A percentile compares a stretch with the other conserved stretches of the same genome.
These are phyloP conservation scores for Aspergillus versicolor DNA, from an alignment of 2,329 filamentous ascomycete genomes.

Conservation along the genomic window DNA sequence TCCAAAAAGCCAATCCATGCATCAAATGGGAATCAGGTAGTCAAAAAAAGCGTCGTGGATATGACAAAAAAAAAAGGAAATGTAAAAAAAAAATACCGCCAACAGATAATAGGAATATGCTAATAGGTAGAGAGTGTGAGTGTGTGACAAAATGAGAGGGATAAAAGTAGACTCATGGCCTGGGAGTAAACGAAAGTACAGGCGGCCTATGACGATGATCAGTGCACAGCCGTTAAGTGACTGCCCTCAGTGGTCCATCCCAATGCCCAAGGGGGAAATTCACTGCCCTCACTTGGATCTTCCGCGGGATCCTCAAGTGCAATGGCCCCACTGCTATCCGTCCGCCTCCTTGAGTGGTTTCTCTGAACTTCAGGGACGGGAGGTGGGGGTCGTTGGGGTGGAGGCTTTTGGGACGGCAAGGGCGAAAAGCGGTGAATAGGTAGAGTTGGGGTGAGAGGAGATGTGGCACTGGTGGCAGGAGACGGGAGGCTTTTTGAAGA, in stretches of 20 bases:
- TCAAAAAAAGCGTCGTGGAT: not conserved
- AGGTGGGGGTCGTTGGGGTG: slow-evolving; percentile 31
- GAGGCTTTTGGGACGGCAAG: slow-evolving; percentile 33
- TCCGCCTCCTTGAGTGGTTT: slow-evolving; percentile 41
- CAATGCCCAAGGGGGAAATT: slow-evolving; percentile 45
- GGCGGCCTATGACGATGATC: slow-evolving; percentile 8
- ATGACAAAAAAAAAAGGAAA: not conserved
- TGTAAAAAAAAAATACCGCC: not conserved
- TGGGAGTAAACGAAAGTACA: slow-evolving; percentile 5
- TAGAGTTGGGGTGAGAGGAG: slow-evolving; percentile 41
- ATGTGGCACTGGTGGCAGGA: slow-evolving; percentile 35
- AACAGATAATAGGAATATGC: not conserved
- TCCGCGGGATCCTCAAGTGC: slow-evolving; percentile 44
- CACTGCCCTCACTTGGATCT: slow-evolving; percentile 56
- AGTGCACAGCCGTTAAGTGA: slow-evolving; percentile 38
- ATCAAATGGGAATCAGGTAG: not conserved
- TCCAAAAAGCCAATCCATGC: not conserved
- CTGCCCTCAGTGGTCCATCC: slow-evolving; percentile 44
- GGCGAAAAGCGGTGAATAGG: slow-evolving; percentile 41
- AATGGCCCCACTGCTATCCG: slow-evolving; percentile 48
- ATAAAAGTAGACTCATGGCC: not conserved
- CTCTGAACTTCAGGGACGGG: slow-evolving; percentile 33
- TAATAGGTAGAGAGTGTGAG: not conserved
- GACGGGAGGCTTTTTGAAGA: slow-evolving; percentile 42
- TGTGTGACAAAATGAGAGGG: not conserved